A percentile compares a stretch with the other conserved stretches of the same genome.
phyloP scores from a whole-genome alignment of 2,329 filamentous ascomycete species.

The Colletotrichum higginsianum region DNA sequence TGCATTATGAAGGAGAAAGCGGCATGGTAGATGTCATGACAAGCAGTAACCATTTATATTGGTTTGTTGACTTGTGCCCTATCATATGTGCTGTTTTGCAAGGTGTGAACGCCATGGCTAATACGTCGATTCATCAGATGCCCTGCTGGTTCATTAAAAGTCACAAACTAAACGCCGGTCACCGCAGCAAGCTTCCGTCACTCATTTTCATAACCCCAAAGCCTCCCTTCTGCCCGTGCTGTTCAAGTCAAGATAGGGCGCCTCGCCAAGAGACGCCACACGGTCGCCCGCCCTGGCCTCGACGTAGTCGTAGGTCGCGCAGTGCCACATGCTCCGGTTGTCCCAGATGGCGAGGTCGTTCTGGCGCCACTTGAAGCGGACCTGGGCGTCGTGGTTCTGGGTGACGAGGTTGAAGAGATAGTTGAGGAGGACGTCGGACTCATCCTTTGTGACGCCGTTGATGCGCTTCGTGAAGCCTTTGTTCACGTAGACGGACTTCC shows the following conservation, averaged over 20 bases:
- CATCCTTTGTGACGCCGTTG: constrained; percentile 68
- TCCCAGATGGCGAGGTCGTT: constrained; percentile 77
- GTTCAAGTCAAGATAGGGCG: constrained; percentile 57
- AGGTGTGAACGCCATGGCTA: not conserved
- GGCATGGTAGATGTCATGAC: not conserved
- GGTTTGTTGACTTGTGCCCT: too few relatives aligned
- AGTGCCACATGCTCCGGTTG: constrained; percentile 67
- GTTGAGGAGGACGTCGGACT: constrained; percentile 65
- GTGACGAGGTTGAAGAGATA: constrained; percentile 65
- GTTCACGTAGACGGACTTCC: constrained; percentile 69
- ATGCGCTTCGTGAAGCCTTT: constrained; percentile 68
- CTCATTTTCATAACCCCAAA: constrained; percentile 43
- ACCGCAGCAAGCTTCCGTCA: not conserved
- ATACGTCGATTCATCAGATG: not conserved
- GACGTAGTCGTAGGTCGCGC: constrained; percentile 74
- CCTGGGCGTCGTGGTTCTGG: constrained; percentile 71
- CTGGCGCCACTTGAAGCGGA: constrained; percentile 67
- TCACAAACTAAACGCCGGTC: constrained; percentile 20
- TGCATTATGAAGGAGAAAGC: not conserved
- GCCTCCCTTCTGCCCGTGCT: constrained; percentile 58
- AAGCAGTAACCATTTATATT: not conserved
- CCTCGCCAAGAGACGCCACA: constrained; percentile 59
- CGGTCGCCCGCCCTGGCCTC: constrained; percentile 59
- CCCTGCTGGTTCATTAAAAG: constrained; percentile 2
- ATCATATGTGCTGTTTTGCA: not conserved